Percentiles rank a stretch among this genome's conserved stretches.
Evolutionary conservation across 2,329 filamentous ascomycete species (phyloP).

Genomic region (Dryadomyces quercivorus): DNA sequence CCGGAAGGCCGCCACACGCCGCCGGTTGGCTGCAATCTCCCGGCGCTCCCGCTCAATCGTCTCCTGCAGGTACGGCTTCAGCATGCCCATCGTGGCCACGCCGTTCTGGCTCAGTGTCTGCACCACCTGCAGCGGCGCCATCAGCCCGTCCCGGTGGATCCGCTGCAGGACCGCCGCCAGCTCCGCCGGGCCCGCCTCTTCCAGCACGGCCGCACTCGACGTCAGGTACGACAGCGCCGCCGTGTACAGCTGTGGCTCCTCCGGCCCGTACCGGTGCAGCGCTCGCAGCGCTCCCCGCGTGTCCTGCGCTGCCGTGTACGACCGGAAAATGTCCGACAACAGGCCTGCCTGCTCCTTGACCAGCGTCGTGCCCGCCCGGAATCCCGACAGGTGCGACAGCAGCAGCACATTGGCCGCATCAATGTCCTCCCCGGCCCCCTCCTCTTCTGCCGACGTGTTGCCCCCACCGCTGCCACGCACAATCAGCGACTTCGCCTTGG

Average conservation of each 20-base stretch:
- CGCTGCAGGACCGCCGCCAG: constrained; percentile 67
- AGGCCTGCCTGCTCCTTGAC: constrained; percentile 90
- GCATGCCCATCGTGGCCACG: constrained; percentile 93
- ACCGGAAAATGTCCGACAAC: constrained; percentile 90
- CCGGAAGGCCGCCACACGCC: constrained; percentile 72
- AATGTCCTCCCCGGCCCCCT: constrained; percentile 61
- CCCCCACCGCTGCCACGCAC: constrained; percentile 25
- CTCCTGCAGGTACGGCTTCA: constrained; percentile 81
- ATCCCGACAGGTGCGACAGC: constrained; percentile 82
- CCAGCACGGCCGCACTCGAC: constrained; percentile 66
- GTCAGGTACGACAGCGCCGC: constrained; percentile 90
- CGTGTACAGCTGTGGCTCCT: constrained; percentile 85
- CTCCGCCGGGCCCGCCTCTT: constrained; percentile 75
- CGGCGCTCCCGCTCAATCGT: constrained; percentile 81
- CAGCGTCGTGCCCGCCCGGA: constrained; percentile 78
- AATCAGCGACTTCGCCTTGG: constrained; percentile 80
- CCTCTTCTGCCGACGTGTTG: constrained; percentile 47
- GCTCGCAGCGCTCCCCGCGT: constrained; percentile 84
- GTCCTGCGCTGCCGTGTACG: constrained; percentile 85
- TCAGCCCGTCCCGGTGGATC: constrained; percentile 81
- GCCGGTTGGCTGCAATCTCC: constrained; percentile 70
- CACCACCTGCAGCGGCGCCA: constrained; percentile 94
- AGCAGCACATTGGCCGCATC: constrained; percentile 91
- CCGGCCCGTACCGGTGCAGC: constrained; percentile 77
- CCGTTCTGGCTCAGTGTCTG: constrained; percentile 61